phyloP scores from a whole-genome alignment of 176 grass and related monocot genomes.

The Zea luxurians region DNA sequence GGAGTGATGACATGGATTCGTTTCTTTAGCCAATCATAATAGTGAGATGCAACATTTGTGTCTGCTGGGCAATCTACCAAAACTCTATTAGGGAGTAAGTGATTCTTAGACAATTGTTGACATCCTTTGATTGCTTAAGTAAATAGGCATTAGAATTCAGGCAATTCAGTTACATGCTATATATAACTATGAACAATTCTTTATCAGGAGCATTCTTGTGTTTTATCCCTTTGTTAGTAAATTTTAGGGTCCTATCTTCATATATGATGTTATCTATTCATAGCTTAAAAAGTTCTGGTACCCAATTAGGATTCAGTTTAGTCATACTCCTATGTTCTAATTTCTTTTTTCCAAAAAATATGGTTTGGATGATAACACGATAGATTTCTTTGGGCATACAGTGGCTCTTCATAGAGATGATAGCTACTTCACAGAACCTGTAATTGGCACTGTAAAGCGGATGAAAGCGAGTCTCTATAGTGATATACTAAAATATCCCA shows the following conservation, averaged over 20 bases:
- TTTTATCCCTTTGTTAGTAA: not conserved
- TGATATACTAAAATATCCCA: not conserved
- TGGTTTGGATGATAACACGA: slow-evolving; percentile 85
- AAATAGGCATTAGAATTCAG: not conserved
- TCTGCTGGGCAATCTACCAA: not conserved
- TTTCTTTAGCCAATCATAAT: too few species aligned
- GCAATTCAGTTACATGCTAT: not conserved
- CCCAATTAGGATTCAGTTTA: not conserved
- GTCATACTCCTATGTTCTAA: not conserved
- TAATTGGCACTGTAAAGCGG: slow-evolving; percentile 79
- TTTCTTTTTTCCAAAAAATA: slow-evolving; percentile 69
- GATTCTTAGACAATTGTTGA: not conserved
- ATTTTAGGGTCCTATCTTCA: not conserved
- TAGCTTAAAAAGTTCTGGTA: not conserved
- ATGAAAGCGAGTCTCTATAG: slow-evolving; percentile 62
- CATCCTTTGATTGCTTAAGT: too few species aligned
- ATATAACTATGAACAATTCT: not conserved
- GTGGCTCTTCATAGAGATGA: slow-evolving; percentile 91
- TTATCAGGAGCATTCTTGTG: not conserved
- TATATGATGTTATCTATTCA: not conserved
- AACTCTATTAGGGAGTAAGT: too few species aligned
- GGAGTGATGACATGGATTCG: too few species aligned
- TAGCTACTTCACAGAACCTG: slow-evolving; percentile 73
- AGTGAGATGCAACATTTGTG: not conserved
- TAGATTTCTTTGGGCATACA: slow-evolving; percentile 92